Percentiles rank a stretch among this genome's conserved stretches.
Conservation (phyloP, 1,139 yeast genomes). For the Taphrina flavorubra region DNA sequence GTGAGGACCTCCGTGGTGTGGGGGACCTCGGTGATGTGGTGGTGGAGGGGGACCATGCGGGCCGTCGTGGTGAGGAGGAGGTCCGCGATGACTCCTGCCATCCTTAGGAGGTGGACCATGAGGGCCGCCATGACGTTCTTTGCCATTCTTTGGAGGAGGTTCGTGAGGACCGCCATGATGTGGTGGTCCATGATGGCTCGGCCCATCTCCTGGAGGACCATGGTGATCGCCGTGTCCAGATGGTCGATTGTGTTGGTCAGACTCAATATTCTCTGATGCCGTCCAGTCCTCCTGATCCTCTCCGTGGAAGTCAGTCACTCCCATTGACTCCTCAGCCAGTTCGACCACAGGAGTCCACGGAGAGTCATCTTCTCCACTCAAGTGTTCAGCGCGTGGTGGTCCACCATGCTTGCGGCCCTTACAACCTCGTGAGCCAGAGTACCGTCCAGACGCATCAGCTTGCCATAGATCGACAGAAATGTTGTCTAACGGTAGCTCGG, state of each 20-base stretch:
- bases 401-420: not conserved
- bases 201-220: conserved; percentile 9
- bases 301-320: not conserved
- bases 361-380: not conserved
- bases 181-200: conserved; percentile 5
- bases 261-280: not conserved
- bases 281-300: not conserved
- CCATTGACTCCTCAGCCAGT: not conserved
- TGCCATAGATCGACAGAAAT: conserved; percentile 18
- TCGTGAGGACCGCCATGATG: not conserved
- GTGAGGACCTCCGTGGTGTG: not conserved
- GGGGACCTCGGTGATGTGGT: not conserved
- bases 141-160: conserved; percentile 15
- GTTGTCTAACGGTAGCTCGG: conserved; percentile 6
- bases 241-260: not conserved
- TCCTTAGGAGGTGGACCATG: conserved; percentile 9
- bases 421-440: not conserved
- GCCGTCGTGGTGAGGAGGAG: not conserved
- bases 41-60: conserved; percentile 1
- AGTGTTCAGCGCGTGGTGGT: not conserved
- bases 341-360: not conserved
- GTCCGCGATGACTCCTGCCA: conserved; percentile 2
- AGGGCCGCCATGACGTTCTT: conserved; percentile 6
- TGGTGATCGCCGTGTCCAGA: not conserved
- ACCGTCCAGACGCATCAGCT: conserved; percentile 18